phyloP scores from a whole-genome alignment of 2,329 filamentous ascomycete genomes.

The Zymoseptoria crescenta region DNA sequence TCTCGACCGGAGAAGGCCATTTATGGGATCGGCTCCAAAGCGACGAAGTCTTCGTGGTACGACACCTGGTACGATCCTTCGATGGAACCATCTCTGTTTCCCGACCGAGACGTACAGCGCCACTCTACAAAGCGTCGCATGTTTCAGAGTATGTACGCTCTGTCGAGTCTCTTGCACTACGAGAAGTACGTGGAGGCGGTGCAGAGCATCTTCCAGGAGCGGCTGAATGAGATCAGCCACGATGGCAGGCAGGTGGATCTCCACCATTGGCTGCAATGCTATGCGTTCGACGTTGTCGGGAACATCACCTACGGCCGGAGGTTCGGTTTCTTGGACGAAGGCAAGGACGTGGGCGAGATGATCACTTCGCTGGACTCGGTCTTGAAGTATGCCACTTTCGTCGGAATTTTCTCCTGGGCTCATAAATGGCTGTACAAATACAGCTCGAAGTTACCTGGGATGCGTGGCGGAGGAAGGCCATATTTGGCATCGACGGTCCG shows the following conservation, averaged over 20 bases:
- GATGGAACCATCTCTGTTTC: slow-evolving; percentile 11
- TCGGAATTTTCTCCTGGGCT: slow-evolving; percentile 13
- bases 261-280: slow-evolving; percentile 26
- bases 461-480: slow-evolving; percentile 9
- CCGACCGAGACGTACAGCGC: slow-evolving; percentile 13
- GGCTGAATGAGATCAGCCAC: slow-evolving; percentile 9
- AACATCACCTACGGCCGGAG: slow-evolving; percentile 29
- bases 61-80: slow-evolving; percentile 11
- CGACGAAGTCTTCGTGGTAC: slow-evolving; percentile 21
- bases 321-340: slow-evolving; percentile 33
- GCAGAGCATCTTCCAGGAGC: slow-evolving; percentile 9
- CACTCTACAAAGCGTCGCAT: slow-evolving; percentile 14
- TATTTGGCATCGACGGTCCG: slow-evolving; percentile 10
- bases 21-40: slow-evolving; percentile 16
- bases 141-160: slow-evolving; percentile 18
- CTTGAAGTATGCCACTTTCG: slow-evolving; percentile 8
- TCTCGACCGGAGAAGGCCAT: slow-evolving; percentile 12
- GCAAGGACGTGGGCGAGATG: slow-evolving; percentile 26
- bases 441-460: slow-evolving; percentile 9
- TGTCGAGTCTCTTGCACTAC: slow-evolving; percentile 18
- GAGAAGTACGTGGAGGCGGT: slow-evolving; percentile 16
- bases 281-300: slow-evolving; percentile 37
- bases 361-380: slow-evolving; percentile 10
- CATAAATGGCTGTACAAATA: slow-evolving; percentile 11
- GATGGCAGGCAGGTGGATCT: slow-evolving; percentile 13